Conservation (phyloP, 2,329 filamentous ascomycete species). For the Amauroascus verrucosus region DNA sequence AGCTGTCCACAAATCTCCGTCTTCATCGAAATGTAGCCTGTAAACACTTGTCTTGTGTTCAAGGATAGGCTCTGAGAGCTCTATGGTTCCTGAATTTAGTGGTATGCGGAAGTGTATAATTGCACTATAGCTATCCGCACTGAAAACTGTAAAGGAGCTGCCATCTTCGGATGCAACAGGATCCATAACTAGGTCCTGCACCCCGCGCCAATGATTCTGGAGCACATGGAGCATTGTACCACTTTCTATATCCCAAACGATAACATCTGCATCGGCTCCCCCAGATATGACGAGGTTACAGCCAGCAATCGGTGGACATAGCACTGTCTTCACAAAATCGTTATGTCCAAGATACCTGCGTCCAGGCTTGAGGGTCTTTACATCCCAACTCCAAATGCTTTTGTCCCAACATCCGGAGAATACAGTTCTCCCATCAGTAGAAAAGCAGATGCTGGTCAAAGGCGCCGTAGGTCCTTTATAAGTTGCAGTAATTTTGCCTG, state of each 20-base stretch:
- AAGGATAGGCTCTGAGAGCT: constrained; percentile 53
- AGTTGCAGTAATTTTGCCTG: constrained; percentile 35
- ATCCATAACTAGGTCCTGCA: constrained; percentile 72
- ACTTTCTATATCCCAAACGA: constrained; percentile 68
- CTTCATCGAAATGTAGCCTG: constrained; percentile 60
- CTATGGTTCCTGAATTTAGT: constrained; percentile 33
- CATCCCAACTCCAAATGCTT: constrained; percentile 73
- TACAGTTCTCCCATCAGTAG: constrained; percentile 47
- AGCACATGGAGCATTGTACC: constrained; percentile 63
- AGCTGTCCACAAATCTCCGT: constrained; percentile 78
- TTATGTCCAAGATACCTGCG: constrained; percentile 63
- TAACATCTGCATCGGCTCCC: constrained; percentile 65
- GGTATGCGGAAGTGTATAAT: constrained; percentile 55
- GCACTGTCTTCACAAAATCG: constrained; percentile 82
- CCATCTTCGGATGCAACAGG: constrained; percentile 45
- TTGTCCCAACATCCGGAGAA: constrained; percentile 96
- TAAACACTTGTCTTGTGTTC: constrained; percentile 90
- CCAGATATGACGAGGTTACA: constrained; percentile 60
- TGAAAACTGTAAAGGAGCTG: constrained; percentile 51
- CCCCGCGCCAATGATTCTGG: constrained; percentile 65
- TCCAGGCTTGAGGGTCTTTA: constrained; percentile 45
- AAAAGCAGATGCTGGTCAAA: constrained; percentile 64
- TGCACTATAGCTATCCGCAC: constrained; percentile 67
- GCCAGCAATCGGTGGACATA: constrained; percentile 51
- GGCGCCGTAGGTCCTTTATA: constrained; percentile 72